Base-by-base conservation (phyloP, 73 alveolate species). In the Stentor coeruleus region DNA sequence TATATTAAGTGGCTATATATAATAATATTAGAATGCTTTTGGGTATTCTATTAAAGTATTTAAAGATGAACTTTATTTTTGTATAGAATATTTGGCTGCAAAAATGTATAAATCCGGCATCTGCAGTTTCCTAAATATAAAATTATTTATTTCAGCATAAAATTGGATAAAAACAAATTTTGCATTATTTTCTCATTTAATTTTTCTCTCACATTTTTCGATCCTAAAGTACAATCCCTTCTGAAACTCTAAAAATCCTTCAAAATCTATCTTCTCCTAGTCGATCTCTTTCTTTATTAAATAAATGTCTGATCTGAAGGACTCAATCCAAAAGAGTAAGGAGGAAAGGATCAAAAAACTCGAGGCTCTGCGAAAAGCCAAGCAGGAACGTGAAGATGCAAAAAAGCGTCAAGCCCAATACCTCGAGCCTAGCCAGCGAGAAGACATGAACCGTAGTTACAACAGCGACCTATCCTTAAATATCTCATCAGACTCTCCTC, bases 321-420 rank as follows among this genome's bases (percentile, higher is more conserved):
- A 66, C 79, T 66, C 79, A 66, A 66, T 66, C 79, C n/a, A 66
- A 33, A 31, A 20, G 37, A 66, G 79, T 31, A 66, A 66, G 33
- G 79, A 66, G 33, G 79, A 66, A 40, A 37, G 79, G n/a, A 31
- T 20, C 49, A 20, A 31, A 0, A 66, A 66, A 40, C 2, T 66
- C 1, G 37, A 66, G 33, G 79, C n/a, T 26, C 79, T 66, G n/a
- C n/a, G 79, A 66, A 31, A 66, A 2, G 0, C 40, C 20, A 66
- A 66, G 37, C 40, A 20, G 33, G 37, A 66, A 2, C 79, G 79
- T 26, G 79, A 66, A 20, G 33, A 31, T 40, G 79, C n/a, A 28
- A 26, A 26, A 20, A 15, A 37, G n/a, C n/a, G 2, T 40, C n/a
- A 66, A 20, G 33, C n/a, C 39, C 79, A 20, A 26, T 66, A 28